Percentiles rank a stretch among this genome's conserved stretches.
Evolutionary conservation across 1,284 basidiomycete species (phyloP).

Genomic region (Boletus holoroseus): DNA sequence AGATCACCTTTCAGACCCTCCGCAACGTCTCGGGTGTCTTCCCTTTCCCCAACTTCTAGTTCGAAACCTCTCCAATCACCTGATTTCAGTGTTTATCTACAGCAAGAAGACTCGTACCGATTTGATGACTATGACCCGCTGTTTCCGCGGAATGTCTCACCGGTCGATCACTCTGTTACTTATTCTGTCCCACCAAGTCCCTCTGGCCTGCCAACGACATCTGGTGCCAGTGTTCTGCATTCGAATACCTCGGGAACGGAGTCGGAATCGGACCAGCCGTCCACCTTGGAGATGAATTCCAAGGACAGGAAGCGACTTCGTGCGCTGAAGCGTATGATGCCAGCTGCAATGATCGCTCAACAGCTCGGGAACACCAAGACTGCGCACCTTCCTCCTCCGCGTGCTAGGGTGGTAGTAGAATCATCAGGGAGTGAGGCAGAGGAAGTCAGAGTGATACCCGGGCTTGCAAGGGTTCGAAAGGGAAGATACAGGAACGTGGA

Average conservation of each 20-base stretch:
- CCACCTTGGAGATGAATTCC: conserved; percentile 18
- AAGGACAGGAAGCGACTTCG: conserved; percentile 34
- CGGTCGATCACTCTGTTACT: not conserved
- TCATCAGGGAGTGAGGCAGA: conserved; percentile 33
- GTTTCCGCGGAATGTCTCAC: conserved; percentile 6
- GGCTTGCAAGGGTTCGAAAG: conserved; percentile 40
- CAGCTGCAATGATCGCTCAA: conserved; percentile 39
- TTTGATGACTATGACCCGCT: conserved; percentile 8
- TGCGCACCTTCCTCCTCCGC: conserved; percentile 8
- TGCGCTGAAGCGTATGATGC: conserved; percentile 41
- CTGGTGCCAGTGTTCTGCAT: conserved; percentile 16
- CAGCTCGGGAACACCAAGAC: conserved; percentile 21
- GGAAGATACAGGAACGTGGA: conserved; percentile 28
- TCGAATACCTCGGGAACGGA: conserved; percentile 18
- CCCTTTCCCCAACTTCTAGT: conserved; percentile 7
- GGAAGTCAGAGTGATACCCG: conserved; percentile 38
- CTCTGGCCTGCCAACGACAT: conserved; percentile 18
- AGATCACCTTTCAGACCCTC: conserved; percentile 1
- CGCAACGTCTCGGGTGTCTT: conserved; percentile 6
- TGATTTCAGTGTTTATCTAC: conserved; percentile 11
- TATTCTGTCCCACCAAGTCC: conserved; percentile 18
- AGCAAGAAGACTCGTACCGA: conserved; percentile 16
- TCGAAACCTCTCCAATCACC: conserved; percentile 8
- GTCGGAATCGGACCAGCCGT: conserved; percentile 16
- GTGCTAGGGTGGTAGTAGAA: conserved; percentile 11